Evolutionary conservation across 441 rosid species (phyloP), one percentile per base, ranked within the genome.

Genomic region (Euphorbia celastroides): DNA sequence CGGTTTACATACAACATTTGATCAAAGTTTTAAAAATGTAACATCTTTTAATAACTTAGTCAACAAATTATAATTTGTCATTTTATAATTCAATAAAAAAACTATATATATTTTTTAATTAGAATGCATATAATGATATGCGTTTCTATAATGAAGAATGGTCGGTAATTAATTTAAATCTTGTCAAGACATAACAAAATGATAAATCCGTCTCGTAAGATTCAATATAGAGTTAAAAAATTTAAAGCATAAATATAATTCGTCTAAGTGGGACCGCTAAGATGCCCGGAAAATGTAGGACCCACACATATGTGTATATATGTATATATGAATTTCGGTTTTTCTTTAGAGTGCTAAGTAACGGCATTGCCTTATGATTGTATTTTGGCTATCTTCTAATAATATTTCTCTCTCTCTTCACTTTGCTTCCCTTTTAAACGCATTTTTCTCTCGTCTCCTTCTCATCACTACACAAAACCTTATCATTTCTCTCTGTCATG

Each of bases 351-450:
- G 64, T 70, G 62, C 30, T 19, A 65, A 57, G 91, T 84, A 88
- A 88, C 91, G 89, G 86, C 84, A 70, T 75, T 42, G 60, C 60
- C 85, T 75, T 78, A 83, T 85, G 87, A 87, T 84, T 86, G 77
- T 84, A 80, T 78, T 81, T 80, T 81, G 86, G 69, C 26, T 13
- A 66, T 48, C 60, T 57, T 55, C 31, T 57, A 62, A 70, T 57
- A 68, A 52, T 48, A 67, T 25, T 52, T 46, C 62, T 57, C 44
- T 76, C 78, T 36, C 60, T 63, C 71, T 66, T 30, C 54, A 38
- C 32, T 70, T 70, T 28, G 64, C 67, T 57, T 44, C 76, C 75
- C 70, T 74, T 79, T 69, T 62, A 75, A 72, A 41, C 70, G 38
- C 42, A 56, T 67, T 59, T 58, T 65, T 60, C 55, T 31, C 36